Evolutionary conservation across 306 rosid species (phyloP).

Genomic region (Dalbergia oliveri): DNA sequence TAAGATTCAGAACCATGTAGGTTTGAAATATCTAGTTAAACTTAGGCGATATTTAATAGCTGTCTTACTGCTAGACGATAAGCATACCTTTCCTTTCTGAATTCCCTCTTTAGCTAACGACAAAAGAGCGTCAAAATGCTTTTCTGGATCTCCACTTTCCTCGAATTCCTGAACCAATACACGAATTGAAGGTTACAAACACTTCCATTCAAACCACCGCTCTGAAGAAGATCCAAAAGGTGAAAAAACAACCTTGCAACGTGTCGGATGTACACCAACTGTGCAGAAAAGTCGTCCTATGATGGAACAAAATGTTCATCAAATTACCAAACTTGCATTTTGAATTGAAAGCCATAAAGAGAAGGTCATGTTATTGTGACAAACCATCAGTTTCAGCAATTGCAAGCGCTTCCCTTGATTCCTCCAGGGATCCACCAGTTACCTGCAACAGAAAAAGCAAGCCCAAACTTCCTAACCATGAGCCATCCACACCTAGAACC

Average conservation of each 20-base stretch:
- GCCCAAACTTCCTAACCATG: constrained; percentile 10
- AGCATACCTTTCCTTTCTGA: constrained; percentile 86
- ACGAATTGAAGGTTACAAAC: constrained; percentile 46
- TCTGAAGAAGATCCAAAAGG: constrained; percentile 16
- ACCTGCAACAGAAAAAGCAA: constrained; percentile 67
- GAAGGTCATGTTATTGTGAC: constrained; percentile 20
- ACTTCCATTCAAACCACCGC: constrained; percentile 33
- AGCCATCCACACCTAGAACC: constrained; percentile 18
- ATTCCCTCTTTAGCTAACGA: constrained; percentile 90
- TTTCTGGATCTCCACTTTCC: constrained; percentile 90
- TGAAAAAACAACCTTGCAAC: constrained; percentile 82
- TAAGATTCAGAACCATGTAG: constrained; percentile 10
- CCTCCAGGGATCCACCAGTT: constrained; percentile 95
- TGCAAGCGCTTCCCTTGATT: constrained; percentile 88
- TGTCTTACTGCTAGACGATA: background rate
- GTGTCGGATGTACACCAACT: constrained; percentile 96
- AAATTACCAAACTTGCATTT: constrained; percentile 39
- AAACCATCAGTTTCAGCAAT: constrained; percentile 94
- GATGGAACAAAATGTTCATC: constrained; percentile 35
- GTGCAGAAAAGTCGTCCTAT: constrained; percentile 94
- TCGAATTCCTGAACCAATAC: constrained; percentile 77
- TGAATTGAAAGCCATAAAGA: constrained; percentile 27
- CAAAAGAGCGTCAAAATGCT: constrained; percentile 87
- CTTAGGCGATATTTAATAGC: constrained; percentile 19
- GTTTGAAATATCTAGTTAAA: constrained; percentile 18